These are phyloP conservation scores for Coemansia sp. DNA, from an alignment of 192 early-diverging fungal genomes.

Conservation along the genomic window DNA sequence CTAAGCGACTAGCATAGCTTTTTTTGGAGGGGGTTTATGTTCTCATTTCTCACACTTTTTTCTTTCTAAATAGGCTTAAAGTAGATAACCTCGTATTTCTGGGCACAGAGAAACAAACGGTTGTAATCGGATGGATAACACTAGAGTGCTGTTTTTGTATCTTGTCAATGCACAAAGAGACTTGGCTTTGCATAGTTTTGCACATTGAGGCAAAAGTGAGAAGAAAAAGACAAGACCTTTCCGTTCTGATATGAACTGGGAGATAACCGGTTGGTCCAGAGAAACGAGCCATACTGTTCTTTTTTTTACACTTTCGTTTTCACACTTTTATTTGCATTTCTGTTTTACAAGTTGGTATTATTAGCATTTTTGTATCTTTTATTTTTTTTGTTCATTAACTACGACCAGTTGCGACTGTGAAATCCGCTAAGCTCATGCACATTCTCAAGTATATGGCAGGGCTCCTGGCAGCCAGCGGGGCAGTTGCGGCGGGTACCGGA, in stretches of 20 bases:
- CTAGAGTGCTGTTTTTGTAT: no score
- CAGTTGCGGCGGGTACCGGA: not conserved
- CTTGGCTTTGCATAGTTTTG: not conserved
- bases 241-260: no score
- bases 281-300: no score
- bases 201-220: not conserved
- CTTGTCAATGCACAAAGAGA: not conserved
- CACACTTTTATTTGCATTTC: not conserved
- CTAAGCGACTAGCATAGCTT: constrained; percentile 22
- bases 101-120: not conserved
- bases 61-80: not conserved
- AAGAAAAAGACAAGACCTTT: no score
- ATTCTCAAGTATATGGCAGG: not conserved
- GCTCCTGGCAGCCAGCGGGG: constrained; percentile 6
- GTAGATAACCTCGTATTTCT: no score
- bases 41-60: not conserved
- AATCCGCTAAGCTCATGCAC: not conserved
- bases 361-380: not conserved
- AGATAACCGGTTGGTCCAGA: no score
- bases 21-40: not conserved
- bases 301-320: no score
- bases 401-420: not conserved
- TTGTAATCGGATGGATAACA: not conserved
- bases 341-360: not conserved
- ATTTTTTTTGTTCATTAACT: not conserved